Base-by-base conservation (phyloP, 176 grass and related monocot species). In the Pontederia paniculata region DNA sequence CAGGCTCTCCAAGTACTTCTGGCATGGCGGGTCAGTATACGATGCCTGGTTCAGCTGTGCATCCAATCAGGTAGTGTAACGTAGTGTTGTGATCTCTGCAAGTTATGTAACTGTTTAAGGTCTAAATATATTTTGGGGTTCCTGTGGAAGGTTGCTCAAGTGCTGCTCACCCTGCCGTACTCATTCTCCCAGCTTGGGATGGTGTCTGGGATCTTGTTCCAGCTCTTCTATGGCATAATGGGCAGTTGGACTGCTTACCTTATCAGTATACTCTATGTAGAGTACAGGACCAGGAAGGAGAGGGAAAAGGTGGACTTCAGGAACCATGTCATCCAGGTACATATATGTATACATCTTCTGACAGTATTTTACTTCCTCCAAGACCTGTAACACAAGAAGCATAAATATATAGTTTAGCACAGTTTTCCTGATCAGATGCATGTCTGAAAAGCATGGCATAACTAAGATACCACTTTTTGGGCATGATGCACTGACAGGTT, bases 31-130 rank as follows among this genome's bases (percentile, higher is more conserved):
- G 9, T 95, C 90, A 0, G 85, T 70, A 17, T 95, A 89, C 55
- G 90, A 95, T 78, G 90, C 90, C 12, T 95, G 90, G 90, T 95
- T 95, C 82, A 89, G 90, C 70, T 95, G 90, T 57, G 76, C 90
- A 19, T 95, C 90, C 7, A 95, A 95, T 70, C 90, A 95, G 90
- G 94, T 88, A 11, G 37, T 0, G 14, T 9, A 21, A 65, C 1
- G 10, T 14, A 69, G 28, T 37, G 28, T 37, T 37, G 28, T 37
- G 5, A 37, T 37, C 28, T 37, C 28, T 37, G 5, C 28, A 37
- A 37, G 28, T 37, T 6, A n/a, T n/a, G n/a, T n/a, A 6, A 37
- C 28, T 37, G 28, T 0, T 37, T 37, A 37, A 37, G 28, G 28
- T 37, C 28, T 37, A 6, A 37, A 0, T 37, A 37, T 5, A 37